Percentiles rank a stretch among this genome's conserved stretches.
phyloP scores from a whole-genome alignment of 2,329 filamentous ascomycete genomes.

The Diaporthe citrichinensis region DNA sequence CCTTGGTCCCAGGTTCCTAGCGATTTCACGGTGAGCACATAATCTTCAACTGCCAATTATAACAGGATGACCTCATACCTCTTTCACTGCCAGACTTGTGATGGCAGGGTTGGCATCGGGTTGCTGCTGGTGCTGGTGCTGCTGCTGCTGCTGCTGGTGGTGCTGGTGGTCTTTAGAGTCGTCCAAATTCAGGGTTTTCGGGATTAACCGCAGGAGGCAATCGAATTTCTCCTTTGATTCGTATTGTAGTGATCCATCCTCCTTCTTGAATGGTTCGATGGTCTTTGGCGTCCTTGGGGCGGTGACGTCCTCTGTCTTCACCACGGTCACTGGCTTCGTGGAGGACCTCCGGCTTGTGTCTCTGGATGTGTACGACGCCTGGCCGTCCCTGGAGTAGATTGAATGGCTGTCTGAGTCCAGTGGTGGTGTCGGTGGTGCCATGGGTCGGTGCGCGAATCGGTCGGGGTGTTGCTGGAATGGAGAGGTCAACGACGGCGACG shows the following conservation, averaged over 20 bases:
- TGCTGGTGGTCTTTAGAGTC: background rate
- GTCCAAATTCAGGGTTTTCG: conserved; percentile 14
- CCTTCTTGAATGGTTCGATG: conserved; percentile 34
- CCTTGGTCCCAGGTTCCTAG: conserved; percentile 42
- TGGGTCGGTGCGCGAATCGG: conserved; percentile 21
- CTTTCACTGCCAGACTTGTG: background rate
- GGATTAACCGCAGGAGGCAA: conserved; percentile 34
- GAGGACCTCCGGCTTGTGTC: conserved; percentile 52
- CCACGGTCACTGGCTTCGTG: conserved; percentile 53
- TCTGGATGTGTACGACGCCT: conserved; percentile 48
- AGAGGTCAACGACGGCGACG: conserved; percentile 47
- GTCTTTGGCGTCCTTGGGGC: conserved; percentile 37
- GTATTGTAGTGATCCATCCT: conserved; percentile 35
- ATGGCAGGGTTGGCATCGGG: conserved; percentile 17
- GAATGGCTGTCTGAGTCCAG: conserved; percentile 46
- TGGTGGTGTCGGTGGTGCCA: conserved; percentile 47
- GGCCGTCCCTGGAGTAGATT: conserved; percentile 48
- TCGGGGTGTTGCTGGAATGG: conserved; percentile 48
- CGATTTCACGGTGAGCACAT: background rate
- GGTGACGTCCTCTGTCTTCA: conserved; percentile 42
- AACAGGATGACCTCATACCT: conserved; percentile 12
- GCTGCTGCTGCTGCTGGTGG: background rate
- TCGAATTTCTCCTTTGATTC: conserved; percentile 36
- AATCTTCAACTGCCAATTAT: conserved; percentile 2
- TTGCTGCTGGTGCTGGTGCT: background rate